These are phyloP conservation scores for Phytophthora nicotianae DNA, from an alignment of 352 stramenopile genomes.

Conservation along the genomic window DNA sequence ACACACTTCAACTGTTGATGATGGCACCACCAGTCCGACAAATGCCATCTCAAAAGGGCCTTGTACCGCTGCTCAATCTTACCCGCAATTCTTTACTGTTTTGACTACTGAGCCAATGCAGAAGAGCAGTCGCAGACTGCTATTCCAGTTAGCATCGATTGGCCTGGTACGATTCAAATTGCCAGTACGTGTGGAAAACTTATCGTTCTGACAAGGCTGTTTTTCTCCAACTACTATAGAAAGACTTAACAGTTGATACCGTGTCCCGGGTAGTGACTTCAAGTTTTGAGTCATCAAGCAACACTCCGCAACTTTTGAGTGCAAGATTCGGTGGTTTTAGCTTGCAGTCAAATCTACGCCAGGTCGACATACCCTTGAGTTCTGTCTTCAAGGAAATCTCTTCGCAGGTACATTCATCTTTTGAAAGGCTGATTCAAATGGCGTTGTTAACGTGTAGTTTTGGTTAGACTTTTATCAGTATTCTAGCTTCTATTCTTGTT, in stretches of 20 bases:
- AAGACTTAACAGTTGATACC: constrained; percentile 21
- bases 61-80: constrained; percentile 1
- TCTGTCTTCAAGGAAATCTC: constrained; percentile 60
- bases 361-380: constrained; percentile 37
- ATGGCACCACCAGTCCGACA: background rate
- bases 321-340: constrained; percentile 45
- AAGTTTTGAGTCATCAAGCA: constrained; percentile 10
- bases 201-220: background rate
- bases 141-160: constrained; percentile 34
- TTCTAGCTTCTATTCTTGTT: constrained; percentile 52
- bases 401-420: constrained; percentile 42
- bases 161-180: constrained; percentile 17
- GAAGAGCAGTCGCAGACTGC: constrained; percentile 27
- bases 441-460: constrained; percentile 4
- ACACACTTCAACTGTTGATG: constrained; percentile 4
- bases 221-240: constrained; percentile 1
- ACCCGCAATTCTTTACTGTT: constrained; percentile 19
- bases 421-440: background rate
- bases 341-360: constrained; percentile 21
- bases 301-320: constrained; percentile 19
- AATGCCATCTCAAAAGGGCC: constrained; percentile 2
- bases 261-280: constrained; percentile 19
- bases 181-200: background rate
- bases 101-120: constrained; percentile 30
- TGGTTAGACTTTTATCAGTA: constrained; percentile 51